These are phyloP conservation scores for Cutaneotrichosporon cutaneum DNA, from an alignment of 1,284 basidiomycete genomes.

Conservation along the genomic window DNA sequence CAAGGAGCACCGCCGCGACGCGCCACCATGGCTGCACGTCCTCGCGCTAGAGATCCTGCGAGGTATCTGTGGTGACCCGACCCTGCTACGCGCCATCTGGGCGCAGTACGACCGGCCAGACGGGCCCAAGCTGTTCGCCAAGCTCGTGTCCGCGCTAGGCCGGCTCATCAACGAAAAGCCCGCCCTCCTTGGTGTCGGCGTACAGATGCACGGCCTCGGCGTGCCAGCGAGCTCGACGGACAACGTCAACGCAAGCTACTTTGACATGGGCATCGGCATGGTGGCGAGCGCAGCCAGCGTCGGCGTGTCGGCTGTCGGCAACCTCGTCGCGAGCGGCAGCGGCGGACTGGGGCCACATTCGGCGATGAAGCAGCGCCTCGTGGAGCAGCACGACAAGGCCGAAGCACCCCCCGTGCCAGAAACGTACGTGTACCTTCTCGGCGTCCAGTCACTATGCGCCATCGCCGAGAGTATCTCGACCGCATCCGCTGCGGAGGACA, in stretches of 20 bases:
- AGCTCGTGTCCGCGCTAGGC: conserved; percentile 77
- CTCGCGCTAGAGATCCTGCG: conserved; percentile 88
- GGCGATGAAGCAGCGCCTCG: conserved; percentile 84
- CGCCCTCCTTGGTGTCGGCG: conserved; percentile 69
- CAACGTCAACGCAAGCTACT: conserved; percentile 41
- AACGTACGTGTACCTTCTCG: conserved; percentile 86
- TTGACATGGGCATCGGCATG: conserved; percentile 75
- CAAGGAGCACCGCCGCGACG: conserved; percentile 28
- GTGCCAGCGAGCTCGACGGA: conserved; percentile 50
- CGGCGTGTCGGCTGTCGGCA: conserved; percentile 66
- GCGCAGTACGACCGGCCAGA: conserved; percentile 68
- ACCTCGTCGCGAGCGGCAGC: conserved; percentile 63
- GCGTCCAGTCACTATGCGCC: conserved; percentile 81
- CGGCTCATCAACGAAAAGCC: conserved; percentile 84
- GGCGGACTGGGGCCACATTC: conserved; percentile 69
- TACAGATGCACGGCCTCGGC: conserved; percentile 77
- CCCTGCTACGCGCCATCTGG: conserved; percentile 77
- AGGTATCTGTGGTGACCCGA: conserved; percentile 79
- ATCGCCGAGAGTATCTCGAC: conserved; percentile 83
- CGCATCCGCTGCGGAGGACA: conserved; percentile 54
- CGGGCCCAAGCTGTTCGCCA: conserved; percentile 67
- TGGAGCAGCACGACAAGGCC: conserved; percentile 93
- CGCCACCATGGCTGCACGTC: conserved; percentile 80
- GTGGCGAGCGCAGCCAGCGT: conserved; percentile 77
- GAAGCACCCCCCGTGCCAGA: conserved; percentile 91